Conservation (phyloP, 352 stramenopile genomes). For the Globisporangium sylvaticum region DNA sequence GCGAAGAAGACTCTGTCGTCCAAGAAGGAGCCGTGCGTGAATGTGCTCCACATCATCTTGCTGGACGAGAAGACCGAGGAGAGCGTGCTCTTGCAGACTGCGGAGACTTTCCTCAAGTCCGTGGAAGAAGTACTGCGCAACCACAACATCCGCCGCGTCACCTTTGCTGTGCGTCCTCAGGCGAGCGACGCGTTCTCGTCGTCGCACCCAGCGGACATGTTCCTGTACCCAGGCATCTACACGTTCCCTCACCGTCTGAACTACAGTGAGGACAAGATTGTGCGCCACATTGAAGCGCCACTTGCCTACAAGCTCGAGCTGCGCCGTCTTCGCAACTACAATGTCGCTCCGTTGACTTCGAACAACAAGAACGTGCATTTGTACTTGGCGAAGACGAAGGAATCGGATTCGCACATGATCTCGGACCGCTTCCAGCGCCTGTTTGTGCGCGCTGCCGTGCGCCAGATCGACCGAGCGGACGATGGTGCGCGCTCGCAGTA, state of each 20-base stretch:
- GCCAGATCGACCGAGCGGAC: slow-evolving; percentile 80
- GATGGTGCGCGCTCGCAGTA: slow-evolving; percentile 79
- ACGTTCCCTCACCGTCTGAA: slow-evolving; percentile 82
- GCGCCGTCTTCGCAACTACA: slow-evolving; percentile 96
- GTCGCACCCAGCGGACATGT: slow-evolving; percentile 46
- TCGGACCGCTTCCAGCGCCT: slow-evolving; percentile 89
- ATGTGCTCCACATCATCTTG: slow-evolving; percentile 83
- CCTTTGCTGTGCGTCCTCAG: slow-evolving; percentile 78
- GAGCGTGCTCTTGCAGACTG: slow-evolving; percentile 43
- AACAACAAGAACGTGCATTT: slow-evolving; percentile 98
- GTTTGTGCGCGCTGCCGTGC: slow-evolving; percentile 96
- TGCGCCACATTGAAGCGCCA: slow-evolving; percentile 97
- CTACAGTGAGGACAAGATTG: slow-evolving; percentile 97
- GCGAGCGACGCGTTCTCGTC: slow-evolving; percentile 29
- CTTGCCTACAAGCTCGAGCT: slow-evolving; percentile 99
- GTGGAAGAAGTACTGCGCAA: slow-evolving; percentile 47
- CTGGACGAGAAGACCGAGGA: slow-evolving; percentile 68
- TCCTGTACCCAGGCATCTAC: slow-evolving; percentile 87
- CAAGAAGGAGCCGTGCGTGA: slow-evolving; percentile 62
- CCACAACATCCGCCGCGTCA: slow-evolving; percentile 87
- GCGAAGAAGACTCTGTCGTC: slow-evolving; percentile 68
- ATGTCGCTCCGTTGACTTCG: slow-evolving; percentile 89
- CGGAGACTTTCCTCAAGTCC: slow-evolving; percentile 63
- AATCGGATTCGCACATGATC: slow-evolving; percentile 73
- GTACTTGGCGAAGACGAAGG: slow-evolving; percentile 95